phyloP scores from a whole-genome alignment of 2,329 filamentous ascomycete species.

The Fusarium mundagurra region DNA sequence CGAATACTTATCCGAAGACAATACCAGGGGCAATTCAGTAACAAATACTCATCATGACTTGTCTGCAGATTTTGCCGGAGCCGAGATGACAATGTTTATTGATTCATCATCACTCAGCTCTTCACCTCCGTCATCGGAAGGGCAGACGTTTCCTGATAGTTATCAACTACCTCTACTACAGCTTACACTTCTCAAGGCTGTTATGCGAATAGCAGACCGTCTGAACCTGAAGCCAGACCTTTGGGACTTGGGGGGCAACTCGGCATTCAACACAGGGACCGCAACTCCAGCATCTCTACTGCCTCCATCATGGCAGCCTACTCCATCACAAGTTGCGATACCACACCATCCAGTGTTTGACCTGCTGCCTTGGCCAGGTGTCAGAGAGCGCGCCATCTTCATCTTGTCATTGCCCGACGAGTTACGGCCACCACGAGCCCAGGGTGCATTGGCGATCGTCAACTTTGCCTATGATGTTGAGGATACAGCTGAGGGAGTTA shows the following conservation, averaged over 20 bases:
- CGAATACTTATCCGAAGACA: slow-evolving; percentile 14
- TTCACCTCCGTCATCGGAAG: slow-evolving; percentile 29
- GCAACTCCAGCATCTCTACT: slow-evolving; percentile 50
- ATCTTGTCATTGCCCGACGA: slow-evolving; percentile 60
- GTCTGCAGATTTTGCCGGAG: not conserved
- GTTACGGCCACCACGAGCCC: slow-evolving; percentile 58
- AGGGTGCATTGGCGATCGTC: slow-evolving; percentile 57
- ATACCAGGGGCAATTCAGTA: not conserved
- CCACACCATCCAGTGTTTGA: slow-evolving; percentile 68
- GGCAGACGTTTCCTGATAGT: slow-evolving; percentile 54
- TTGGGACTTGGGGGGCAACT: slow-evolving; percentile 58
- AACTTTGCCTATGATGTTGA: slow-evolving; percentile 67
- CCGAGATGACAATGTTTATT: slow-evolving; percentile 31
- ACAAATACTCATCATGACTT: not conserved
- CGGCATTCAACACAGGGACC: slow-evolving; percentile 55
- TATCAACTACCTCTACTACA: slow-evolving; percentile 60
- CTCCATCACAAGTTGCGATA: slow-evolving; percentile 57
- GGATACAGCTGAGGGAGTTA: slow-evolving; percentile 61
- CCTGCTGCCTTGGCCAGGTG: slow-evolving; percentile 65
- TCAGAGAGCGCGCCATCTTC: slow-evolving; percentile 62
- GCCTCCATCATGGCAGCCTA: slow-evolving; percentile 61
- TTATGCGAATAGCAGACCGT: slow-evolving; percentile 58
- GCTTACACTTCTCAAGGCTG: slow-evolving; percentile 58
- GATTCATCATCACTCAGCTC: slow-evolving; percentile 34
- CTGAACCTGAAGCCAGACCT: slow-evolving; percentile 54